Conservation (phyloP, 768 basidiomycete species). For the Dendrothele bispora region DNA sequence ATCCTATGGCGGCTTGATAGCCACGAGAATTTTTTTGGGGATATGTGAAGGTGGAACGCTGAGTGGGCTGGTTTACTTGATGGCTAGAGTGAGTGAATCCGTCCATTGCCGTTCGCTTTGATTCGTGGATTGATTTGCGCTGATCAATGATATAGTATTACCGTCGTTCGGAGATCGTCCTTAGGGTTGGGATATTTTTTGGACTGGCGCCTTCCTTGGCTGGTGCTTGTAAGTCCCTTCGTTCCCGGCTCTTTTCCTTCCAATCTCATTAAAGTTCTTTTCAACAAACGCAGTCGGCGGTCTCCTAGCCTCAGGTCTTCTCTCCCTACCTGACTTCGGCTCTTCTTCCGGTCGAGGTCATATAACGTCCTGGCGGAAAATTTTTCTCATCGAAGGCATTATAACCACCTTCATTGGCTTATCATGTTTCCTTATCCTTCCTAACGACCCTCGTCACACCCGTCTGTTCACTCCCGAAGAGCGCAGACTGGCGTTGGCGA, state of each 20-base stretch:
- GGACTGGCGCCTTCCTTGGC: slow-evolving; percentile 32
- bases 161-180: slow-evolving; percentile 31
- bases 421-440: slow-evolving; percentile 33
- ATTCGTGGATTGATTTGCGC: neutral
- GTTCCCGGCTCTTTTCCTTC: neutral
- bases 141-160: slow-evolving; percentile 27
- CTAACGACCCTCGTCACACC: slow-evolving; percentile 33
- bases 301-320: slow-evolving; percentile 36
- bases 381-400: slow-evolving; percentile 42
- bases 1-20: slow-evolving; percentile 32
- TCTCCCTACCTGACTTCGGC: slow-evolving; percentile 27
- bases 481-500: slow-evolving; percentile 31
- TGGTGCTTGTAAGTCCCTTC: slow-evolving; percentile 31
- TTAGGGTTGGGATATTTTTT: slow-evolving; percentile 36
- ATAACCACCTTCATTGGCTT: slow-evolving; percentile 38
- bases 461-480: slow-evolving; percentile 33
- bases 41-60: slow-evolving; percentile 43
- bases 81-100: slow-evolving; percentile 40
- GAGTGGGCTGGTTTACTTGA: slow-evolving; percentile 39
- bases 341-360: no score
- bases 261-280: no score
- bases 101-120: slow-evolving; percentile 15
- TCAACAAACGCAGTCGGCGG: slow-evolving; percentile 28
- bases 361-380: slow-evolving; percentile 37
- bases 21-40: slow-evolving; percentile 39